These are phyloP conservation scores for Cucumis variabilis DNA, from an alignment of 331 rosid genomes.

Conservation along the genomic window DNA sequence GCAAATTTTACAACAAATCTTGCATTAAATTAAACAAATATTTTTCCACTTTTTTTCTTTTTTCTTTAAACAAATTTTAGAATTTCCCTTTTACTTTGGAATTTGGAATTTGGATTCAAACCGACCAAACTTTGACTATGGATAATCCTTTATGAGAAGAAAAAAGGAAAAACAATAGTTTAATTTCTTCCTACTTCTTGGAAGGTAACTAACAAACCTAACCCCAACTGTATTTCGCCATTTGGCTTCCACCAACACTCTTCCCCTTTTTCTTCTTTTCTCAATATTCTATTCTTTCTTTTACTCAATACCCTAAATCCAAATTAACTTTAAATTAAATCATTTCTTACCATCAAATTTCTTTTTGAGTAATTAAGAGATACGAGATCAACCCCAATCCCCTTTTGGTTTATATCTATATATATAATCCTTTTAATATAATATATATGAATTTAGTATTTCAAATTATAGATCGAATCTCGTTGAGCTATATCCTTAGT, in stretches of 20 bases:
- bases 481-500: too few relatives aligned
- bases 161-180: not conserved
- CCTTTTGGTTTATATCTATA: too few relatives aligned
- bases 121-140: not conserved
- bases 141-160: not conserved
- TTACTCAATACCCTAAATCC: not conserved
- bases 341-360: not conserved
- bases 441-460: too few relatives aligned
- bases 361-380: not conserved
- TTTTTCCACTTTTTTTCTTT: not conserved
- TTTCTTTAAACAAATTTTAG: not conserved
- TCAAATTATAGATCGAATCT: too few relatives aligned
- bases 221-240: not conserved
- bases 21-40: not conserved
- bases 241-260: not conserved
- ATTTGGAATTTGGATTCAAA: conserved; percentile 23
- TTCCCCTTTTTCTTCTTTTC: not conserved
- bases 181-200: not conserved
- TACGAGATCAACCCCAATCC: too few relatives aligned
- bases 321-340: not conserved
- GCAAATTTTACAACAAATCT: not conserved
- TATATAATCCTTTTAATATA: too few relatives aligned
- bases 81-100: not conserved
- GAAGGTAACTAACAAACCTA: conserved; percentile 25
- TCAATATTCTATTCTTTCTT: not conserved